A percentile compares a stretch with the other conserved stretches of the same genome.
Evolutionary conservation across 2,329 filamentous ascomycete genomes (phyloP).

Genomic region (Pseudogymnoascus sp.): DNA sequence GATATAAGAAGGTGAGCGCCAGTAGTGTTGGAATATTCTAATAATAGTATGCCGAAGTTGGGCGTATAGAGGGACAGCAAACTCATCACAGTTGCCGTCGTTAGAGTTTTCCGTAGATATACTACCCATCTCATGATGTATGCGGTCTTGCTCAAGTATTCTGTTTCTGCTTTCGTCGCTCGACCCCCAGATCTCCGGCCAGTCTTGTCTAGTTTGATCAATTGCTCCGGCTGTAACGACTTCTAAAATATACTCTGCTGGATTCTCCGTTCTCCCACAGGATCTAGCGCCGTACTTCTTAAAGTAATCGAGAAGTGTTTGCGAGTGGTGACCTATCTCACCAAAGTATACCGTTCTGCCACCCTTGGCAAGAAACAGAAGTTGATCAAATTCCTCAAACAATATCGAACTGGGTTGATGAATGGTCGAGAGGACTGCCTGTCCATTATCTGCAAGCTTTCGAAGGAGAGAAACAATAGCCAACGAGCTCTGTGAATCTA

Average conservation of each 20-base stretch:
- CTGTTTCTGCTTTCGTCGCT: constrained; percentile 39
- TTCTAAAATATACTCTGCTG: constrained; percentile 36
- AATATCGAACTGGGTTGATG: constrained; percentile 48
- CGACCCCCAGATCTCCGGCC: constrained; percentile 61
- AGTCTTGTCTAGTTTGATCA: constrained; percentile 47
- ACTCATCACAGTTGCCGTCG: constrained; percentile 14
- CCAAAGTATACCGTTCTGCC: constrained; percentile 65
- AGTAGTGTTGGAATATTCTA: constrained; percentile 64
- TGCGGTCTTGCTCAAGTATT: constrained; percentile 43
- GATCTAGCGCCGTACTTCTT: constrained; percentile 47
- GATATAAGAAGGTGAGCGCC: constrained; percentile 66
- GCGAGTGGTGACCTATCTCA: constrained; percentile 53
- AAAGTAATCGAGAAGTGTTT: constrained; percentile 55
- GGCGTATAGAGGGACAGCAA: too few species aligned
- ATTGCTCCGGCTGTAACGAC: constrained; percentile 44
- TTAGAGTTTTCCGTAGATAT: constrained; percentile 20
- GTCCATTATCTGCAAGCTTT: constrained; percentile 49
- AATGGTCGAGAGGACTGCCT: constrained; percentile 48
- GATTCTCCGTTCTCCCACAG: constrained; percentile 44
- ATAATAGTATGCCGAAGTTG: too few species aligned
- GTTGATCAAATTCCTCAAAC: constrained; percentile 50
- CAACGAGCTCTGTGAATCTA: constrained; percentile 58
- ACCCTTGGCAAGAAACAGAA: constrained; percentile 57
- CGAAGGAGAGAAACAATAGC: constrained; percentile 55
- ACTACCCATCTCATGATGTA: constrained; percentile 38